Conservation (phyloP, 148 eudicot genomes). For the Chenopodium album region DNA sequence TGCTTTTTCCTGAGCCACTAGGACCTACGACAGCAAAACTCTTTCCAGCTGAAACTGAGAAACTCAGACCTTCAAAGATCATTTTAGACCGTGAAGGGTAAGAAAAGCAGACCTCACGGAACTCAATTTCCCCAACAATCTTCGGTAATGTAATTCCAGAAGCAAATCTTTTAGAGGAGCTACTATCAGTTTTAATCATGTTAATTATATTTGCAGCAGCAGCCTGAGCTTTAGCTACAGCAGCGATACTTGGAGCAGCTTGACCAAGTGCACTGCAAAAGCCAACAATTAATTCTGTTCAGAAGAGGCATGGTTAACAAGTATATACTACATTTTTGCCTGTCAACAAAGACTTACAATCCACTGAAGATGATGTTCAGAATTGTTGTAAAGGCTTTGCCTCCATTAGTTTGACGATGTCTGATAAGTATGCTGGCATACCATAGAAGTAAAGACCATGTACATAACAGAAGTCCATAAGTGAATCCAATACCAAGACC, state of each 20-base stretch:
- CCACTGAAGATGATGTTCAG: slow-evolving; percentile 66
- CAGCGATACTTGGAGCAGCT: slow-evolving; percentile 68
- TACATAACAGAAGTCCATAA: slow-evolving; percentile 52
- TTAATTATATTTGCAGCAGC: slow-evolving; percentile 51
- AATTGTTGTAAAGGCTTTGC: slow-evolving; percentile 72
- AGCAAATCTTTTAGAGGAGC: slow-evolving; percentile 16
- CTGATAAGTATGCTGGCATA: slow-evolving; percentile 64
- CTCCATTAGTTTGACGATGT: slow-evolving; percentile 55
- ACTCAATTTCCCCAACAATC: slow-evolving; percentile 52
- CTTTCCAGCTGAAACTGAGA: slow-evolving; percentile 57
- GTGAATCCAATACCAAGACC: slow-evolving; percentile 73
- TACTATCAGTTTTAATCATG: slow-evolving; percentile 45
- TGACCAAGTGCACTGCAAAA: slow-evolving; percentile 72
- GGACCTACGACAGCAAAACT: slow-evolving; percentile 71
- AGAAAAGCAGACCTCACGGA: slow-evolving; percentile 48
- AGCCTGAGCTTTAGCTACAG: slow-evolving; percentile 59
- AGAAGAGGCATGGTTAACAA: not conserved
- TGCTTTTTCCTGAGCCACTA: slow-evolving; percentile 83
- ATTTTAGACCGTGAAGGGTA: slow-evolving; percentile 60
- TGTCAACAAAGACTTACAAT: slow-evolving; percentile 46
- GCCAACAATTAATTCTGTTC: not conserved
- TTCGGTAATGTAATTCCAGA: slow-evolving; percentile 35
- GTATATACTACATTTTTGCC: not conserved
- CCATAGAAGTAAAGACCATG: slow-evolving; percentile 78
- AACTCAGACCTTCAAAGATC: slow-evolving; percentile 52